phyloP scores from a whole-genome alignment of 2,329 filamentous ascomycete genomes.

The Diaporthe citriasiana region DNA sequence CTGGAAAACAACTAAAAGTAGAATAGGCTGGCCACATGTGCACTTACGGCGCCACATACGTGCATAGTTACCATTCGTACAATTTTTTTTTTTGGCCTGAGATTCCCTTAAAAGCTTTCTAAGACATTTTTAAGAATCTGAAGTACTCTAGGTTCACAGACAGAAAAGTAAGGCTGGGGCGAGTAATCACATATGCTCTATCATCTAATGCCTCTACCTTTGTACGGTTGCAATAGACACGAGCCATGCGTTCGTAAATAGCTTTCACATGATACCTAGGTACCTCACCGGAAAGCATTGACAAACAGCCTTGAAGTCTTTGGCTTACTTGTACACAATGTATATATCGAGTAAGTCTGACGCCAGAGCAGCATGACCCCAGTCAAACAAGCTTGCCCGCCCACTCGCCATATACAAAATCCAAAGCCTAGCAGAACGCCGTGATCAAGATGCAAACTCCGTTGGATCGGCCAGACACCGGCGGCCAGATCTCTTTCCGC shows the following conservation, averaged over 20 bases:
- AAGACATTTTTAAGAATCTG: not conserved
- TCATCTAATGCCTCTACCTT: too few relatives aligned
- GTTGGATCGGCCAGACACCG: conserved; percentile 14
- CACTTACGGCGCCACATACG: not conserved
- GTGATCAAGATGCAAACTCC: conserved; percentile 24
- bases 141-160: not conserved
- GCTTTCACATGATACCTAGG: not conserved
- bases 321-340: conserved; percentile 18
- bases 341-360: conserved; percentile 17
- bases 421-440: conserved; percentile 1
- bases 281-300: not conserved
- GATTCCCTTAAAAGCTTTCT: not conserved
- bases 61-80: not conserved
- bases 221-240: not conserved
- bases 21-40: not conserved
- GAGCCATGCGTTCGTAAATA: too few relatives aligned
- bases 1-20: too few relatives aligned
- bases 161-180: not conserved
- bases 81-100: not conserved
- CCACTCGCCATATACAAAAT: not conserved
- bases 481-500: conserved; percentile 8
- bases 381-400: not conserved
- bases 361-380: conserved; percentile 9
- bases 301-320: not conserved
- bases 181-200: not conserved